Percentiles rank a stretch among this genome's conserved stretches.
These are phyloP conservation scores for Metarhizium rileyi DNA, from an alignment of 2,329 filamentous ascomycete species.

Conservation along the genomic window DNA sequence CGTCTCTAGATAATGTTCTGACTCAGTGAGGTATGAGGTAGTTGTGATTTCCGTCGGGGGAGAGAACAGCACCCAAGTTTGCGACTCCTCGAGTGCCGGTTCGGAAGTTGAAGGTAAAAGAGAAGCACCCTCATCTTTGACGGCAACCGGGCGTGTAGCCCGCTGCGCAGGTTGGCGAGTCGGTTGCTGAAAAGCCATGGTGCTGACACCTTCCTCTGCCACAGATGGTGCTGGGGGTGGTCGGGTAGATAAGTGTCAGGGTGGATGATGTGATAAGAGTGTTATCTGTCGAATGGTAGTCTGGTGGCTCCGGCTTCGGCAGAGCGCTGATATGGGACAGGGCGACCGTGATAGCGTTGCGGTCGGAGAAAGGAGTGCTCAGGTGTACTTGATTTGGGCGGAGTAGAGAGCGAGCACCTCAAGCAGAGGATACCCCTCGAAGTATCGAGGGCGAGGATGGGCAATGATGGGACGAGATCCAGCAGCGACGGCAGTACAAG, in stretches of 20 bases:
- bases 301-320: not conserved
- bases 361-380: not conserved
- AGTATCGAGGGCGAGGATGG: not conserved
- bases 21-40: constrained; percentile 58
- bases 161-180: constrained; percentile 43
- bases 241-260: not conserved
- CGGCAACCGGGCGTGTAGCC: constrained; percentile 30
- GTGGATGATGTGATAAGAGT: constrained; percentile 5
- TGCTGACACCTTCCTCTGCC: not conserved
- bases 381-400: not conserved
- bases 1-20: constrained; percentile 53
- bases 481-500: too few relatives aligned
- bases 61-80: constrained; percentile 96
- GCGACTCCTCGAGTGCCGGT: constrained; percentile 53
- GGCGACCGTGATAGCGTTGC: not conserved
- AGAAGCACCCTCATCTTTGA: constrained; percentile 24
- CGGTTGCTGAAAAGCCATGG: constrained; percentile 53
- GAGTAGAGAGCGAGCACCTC: not conserved
- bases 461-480: not conserved
- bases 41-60: constrained; percentile 56
- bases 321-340: not conserved
- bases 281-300: not conserved
- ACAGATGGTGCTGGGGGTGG: not conserved
- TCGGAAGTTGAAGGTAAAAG: constrained; percentile 19
- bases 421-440: not conserved